These are phyloP conservation scores for Penicillium simplicissimum DNA, from an alignment of 495 filamentous ascomycete species.

Conservation along the genomic window DNA sequence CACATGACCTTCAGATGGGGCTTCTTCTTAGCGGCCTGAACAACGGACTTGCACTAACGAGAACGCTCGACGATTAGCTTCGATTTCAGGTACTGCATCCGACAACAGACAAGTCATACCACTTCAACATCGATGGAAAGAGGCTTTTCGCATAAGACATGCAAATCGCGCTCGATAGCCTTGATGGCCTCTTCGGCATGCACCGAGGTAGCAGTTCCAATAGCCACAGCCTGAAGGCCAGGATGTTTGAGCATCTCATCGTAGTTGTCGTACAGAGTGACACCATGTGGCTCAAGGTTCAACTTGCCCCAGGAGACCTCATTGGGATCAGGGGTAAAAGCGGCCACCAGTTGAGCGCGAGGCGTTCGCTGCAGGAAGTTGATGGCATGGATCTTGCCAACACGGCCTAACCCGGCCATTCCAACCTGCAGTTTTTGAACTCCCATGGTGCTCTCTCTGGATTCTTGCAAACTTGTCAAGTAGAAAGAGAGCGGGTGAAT, in stretches of 20 bases:
- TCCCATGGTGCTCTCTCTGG: conserved; percentile 26
- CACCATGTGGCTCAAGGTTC: conserved; percentile 40
- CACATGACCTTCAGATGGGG: conserved; percentile 59
- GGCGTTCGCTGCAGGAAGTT: conserved; percentile 46
- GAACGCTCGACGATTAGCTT: not conserved
- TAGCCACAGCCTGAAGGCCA: conserved; percentile 49
- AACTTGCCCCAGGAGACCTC: conserved; percentile 47
- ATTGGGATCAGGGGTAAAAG: conserved; percentile 38
- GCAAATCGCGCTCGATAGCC: conserved; percentile 47
- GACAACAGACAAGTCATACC: conserved; percentile 25
- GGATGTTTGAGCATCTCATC: conserved; percentile 51
- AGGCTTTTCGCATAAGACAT: conserved; percentile 56
- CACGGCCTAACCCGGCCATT: conserved; percentile 49
- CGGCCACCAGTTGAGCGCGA: conserved; percentile 51
- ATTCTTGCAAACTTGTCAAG: not conserved
- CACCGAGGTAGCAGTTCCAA: conserved; percentile 47
- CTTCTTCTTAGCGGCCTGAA: conserved; percentile 18
- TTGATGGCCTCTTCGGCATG: conserved; percentile 46
- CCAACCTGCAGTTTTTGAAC: conserved; percentile 39
- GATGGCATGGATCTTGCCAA: conserved; percentile 51
- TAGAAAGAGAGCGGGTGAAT: not conserved
- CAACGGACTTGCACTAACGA: conserved; percentile 14
- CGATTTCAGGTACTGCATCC: not conserved
- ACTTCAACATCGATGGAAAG: conserved; percentile 44
- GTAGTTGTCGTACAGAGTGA: conserved; percentile 44